phyloP scores from a whole-genome alignment of 2,329 filamentous ascomycete genomes.

The Triangularia setosa region DNA sequence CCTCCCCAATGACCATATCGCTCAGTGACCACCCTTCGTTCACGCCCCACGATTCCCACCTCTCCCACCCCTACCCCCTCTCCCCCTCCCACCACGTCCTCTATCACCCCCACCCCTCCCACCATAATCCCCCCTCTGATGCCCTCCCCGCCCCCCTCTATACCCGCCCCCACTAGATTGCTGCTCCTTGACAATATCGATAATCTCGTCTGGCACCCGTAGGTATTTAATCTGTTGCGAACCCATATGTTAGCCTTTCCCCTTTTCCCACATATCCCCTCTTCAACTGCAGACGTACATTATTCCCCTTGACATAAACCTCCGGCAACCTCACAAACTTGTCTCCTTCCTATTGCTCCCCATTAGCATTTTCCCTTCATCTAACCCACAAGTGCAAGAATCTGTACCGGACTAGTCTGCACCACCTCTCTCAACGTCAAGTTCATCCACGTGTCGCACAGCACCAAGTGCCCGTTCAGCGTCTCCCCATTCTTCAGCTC shows the following conservation, averaged over 20 bases:
- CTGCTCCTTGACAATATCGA: slow-evolving; percentile 89
- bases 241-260: slow-evolving; percentile 25
- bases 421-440: slow-evolving; percentile 95
- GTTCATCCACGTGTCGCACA: slow-evolving; percentile 99
- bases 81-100: slow-evolving; percentile 45
- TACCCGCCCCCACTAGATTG: slow-evolving; percentile 62
- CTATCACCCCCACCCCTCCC: slow-evolving; percentile 51
- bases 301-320: slow-evolving; percentile 95
- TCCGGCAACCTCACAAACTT: slow-evolving; percentile 90
- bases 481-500: slow-evolving; percentile 98
- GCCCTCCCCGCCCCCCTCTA: slow-evolving; percentile 58
- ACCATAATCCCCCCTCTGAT: slow-evolving; percentile 51
- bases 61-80: slow-evolving; percentile 20
- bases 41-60: slow-evolving; percentile 4
- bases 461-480: slow-evolving; percentile 90
- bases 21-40: not conserved
- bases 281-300: slow-evolving; percentile 56
- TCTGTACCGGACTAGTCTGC: slow-evolving; percentile 74
- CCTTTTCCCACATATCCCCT: not conserved
- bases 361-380: slow-evolving; percentile 2
- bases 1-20: not conserved
- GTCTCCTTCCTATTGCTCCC: slow-evolving; percentile 69
- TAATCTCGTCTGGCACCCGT: slow-evolving; percentile 91
- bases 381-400: no score
- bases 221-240: slow-evolving; percentile 95